Base-by-base conservation (phyloP, 345 rosid genomes). In the Arabis hirsuta region DNA sequence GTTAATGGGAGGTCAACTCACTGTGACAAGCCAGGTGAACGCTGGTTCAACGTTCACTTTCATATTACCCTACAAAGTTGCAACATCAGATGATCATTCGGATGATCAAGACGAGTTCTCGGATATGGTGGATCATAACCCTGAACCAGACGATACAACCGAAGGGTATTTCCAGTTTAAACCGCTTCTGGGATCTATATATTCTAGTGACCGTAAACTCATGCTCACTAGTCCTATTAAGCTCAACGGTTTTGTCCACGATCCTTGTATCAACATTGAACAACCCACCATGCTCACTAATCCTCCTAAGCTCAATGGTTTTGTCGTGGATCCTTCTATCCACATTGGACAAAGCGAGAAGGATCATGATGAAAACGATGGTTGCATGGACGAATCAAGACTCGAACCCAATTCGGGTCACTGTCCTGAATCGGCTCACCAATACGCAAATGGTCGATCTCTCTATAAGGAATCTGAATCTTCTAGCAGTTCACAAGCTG, bases 1-100 rank as follows among this genome's bases (percentile, higher is more conserved):
- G 81, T 82, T 95, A 81, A 95, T 95, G 99, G 97, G 97, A 3
- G 99, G 99, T 62, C 83, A 69, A 43, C 91, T 95, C 34, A 91
- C 97, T 0, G 97, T 95, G 60, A 84, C 96, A 13, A 95, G 99
- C 81, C 74, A 31, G 75, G 99, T 85, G 79, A 80, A 85, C 58
- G 59, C 59, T 9, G 99, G 99, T n/a, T 95, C 97, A 26, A 91
- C 88, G 11, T 95, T 95, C 74, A 95, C 96, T 14, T 95, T 95
- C 65, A 79, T 87, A 65, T 81, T 95, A 39, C 97, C 97, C 9
- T 95, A 90, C 84, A 91, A 82, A 67, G 80, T 88, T 57, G 89
- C 96, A 14, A 68, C 82, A 8, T 58, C 59, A 10, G 60, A 78
- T 62, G 91, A 88, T 71, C 78, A 82, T 73, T 89, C 88, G 1